Evolutionary conservation across 169 alveolate species (phyloP).

Genomic region (Plasmodium reichenowi): DNA sequence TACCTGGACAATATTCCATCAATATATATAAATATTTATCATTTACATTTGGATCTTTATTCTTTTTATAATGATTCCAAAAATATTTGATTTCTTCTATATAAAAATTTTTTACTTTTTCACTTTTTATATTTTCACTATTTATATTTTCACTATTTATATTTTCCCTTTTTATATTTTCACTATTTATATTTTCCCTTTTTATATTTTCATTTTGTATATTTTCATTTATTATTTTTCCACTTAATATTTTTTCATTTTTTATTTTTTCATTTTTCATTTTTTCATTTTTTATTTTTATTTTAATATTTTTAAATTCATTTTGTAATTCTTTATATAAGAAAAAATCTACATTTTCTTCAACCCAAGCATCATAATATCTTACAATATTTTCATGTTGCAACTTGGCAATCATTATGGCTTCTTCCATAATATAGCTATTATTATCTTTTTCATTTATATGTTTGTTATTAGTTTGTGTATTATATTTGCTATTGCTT

Average conservation of each 20-base stretch:
- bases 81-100: slow-evolving; percentile 56
- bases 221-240: slow-evolving; percentile 17
- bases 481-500: slow-evolving; percentile 2
- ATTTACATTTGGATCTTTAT: slow-evolving; percentile 62
- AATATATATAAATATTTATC: slow-evolving; percentile 85
- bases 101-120: slow-evolving; percentile 12
- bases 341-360: slow-evolving; percentile 81
- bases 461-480: slow-evolving; percentile 63
- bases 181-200: background rate
- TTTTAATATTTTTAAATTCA: background rate
- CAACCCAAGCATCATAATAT: slow-evolving; percentile 90
- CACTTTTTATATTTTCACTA: slow-evolving; percentile 6
- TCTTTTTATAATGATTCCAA: slow-evolving; percentile 41
- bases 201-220: too few relatives aligned
- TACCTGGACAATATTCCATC: slow-evolving; percentile 91
- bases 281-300: background rate
- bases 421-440: slow-evolving; percentile 84
- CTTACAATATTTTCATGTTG: slow-evolving; percentile 89
- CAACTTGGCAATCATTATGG: slow-evolving; percentile 88
- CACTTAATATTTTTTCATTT: background rate
- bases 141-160: slow-evolving; percentile 13
- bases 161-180: background rate
- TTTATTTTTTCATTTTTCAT: background rate
- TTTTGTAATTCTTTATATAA: slow-evolving; percentile 24
- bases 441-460: slow-evolving; percentile 75